Percentiles rank a stretch among this genome's conserved stretches.
These are phyloP conservation scores for Lipomyces lipofer DNA, from an alignment of 805 yeast species.

Conservation along the genomic window DNA sequence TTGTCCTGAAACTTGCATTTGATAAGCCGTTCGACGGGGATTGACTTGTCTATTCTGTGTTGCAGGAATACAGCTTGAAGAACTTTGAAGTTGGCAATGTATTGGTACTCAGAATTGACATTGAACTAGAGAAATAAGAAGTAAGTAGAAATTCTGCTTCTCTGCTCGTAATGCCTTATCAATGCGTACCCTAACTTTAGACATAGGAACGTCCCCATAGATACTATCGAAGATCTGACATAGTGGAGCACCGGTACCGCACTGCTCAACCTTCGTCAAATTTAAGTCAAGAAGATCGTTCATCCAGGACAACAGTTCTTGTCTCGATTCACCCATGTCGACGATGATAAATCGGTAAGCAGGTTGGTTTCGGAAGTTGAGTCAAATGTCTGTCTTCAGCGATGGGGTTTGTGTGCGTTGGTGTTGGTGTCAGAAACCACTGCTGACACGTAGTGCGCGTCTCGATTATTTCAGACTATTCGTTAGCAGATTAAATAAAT, in stretches of 20 bases:
- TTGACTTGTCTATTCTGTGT: conserved; percentile 67
- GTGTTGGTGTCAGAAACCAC: too few relatives aligned
- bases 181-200: conserved; percentile 54
- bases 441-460: too few relatives aligned
- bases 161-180: not conserved
- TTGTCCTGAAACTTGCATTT: conserved; percentile 93
- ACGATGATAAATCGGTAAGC: too few relatives aligned
- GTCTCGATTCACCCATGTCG: conserved; percentile 69
- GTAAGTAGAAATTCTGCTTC: not conserved
- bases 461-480: too few relatives aligned
- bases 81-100: conserved; percentile 76
- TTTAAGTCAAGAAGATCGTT: conserved; percentile 66
- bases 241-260: conserved; percentile 95
- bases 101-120: conserved; percentile 72
- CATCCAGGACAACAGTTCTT: conserved; percentile 82
- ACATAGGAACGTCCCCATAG: conserved; percentile 78
- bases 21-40: conserved; percentile 78
- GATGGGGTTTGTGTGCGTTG: too few relatives aligned
- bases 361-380: too few relatives aligned
- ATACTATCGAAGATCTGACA: conserved; percentile 90
- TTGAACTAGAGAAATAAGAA: too few relatives aligned
- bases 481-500: too few relatives aligned
- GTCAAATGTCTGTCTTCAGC: too few relatives aligned
- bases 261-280: conserved; percentile 80
- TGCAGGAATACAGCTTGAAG: conserved; percentile 76